Percentiles rank a stretch among this genome's conserved stretches.
Conservation (phyloP, 768 basidiomycete genomes). For the Amanita pallidorosea region DNA sequence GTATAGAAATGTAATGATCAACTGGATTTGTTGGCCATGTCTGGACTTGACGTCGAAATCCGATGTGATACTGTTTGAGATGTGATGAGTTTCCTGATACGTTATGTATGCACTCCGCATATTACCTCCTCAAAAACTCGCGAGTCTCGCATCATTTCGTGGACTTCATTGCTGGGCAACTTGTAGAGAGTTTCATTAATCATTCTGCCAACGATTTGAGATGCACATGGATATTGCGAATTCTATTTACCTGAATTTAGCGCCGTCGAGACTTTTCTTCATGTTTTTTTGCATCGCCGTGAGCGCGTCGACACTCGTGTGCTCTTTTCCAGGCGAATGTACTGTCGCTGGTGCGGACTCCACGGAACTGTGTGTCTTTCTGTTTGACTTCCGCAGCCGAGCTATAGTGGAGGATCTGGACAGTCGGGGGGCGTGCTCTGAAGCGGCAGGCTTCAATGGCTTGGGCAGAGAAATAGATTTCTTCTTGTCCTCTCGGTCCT, state of each 20-base stretch:
- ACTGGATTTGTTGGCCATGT: slow-evolving; percentile 94
- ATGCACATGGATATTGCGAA: not conserved
- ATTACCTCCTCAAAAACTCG: slow-evolving; percentile 74
- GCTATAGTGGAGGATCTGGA: slow-evolving; percentile 4
- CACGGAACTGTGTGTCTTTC: slow-evolving; percentile 7
- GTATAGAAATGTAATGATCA: slow-evolving; percentile 58
- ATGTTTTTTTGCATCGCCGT: slow-evolving; percentile 70
- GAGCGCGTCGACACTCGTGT: slow-evolving; percentile 20
- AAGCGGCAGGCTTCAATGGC: slow-evolving; percentile 9
- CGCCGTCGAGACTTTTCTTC: slow-evolving; percentile 74
- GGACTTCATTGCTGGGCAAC: slow-evolving; percentile 63
- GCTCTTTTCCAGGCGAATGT: slow-evolving; percentile 3
- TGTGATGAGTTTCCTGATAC: not conserved
- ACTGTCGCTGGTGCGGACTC: slow-evolving; percentile 6
- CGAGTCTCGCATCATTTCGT: slow-evolving; percentile 77
- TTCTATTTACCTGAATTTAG: slow-evolving; percentile 64
- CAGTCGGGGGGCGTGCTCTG: slow-evolving; percentile 5
- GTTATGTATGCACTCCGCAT: not conserved
- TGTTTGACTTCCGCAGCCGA: slow-evolving; percentile 9
- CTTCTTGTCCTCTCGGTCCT: slow-evolving; percentile 11
- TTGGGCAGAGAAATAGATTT: slow-evolving; percentile 13
- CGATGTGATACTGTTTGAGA: slow-evolving; percentile 72
- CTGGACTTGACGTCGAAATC: slow-evolving; percentile 85
- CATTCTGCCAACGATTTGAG: slow-evolving; percentile 36
- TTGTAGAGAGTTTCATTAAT: slow-evolving; percentile 94